Evolutionary conservation across 139 green algal species (phyloP), one percentile per base, ranked within the genome.

Genomic region (Zygnema cylindricum): DNA sequence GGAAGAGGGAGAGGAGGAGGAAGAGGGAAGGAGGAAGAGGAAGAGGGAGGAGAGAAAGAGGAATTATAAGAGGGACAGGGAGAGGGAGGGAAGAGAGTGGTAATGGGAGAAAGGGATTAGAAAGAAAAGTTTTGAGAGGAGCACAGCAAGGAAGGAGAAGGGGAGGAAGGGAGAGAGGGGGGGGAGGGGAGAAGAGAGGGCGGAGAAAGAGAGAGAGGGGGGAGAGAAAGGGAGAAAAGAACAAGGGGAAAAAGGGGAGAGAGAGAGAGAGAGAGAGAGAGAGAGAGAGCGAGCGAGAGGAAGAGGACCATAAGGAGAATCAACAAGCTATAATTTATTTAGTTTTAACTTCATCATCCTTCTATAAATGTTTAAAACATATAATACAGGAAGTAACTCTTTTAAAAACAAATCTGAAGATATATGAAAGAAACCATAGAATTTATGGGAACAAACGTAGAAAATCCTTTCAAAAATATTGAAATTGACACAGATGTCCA

Each of bases 371-470:
- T 63, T 63, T 63, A 16, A 63, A 16, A 87, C 86, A 63, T 87
- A 55, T 7, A 87, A 2, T 2, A 87, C 35, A 33, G 81, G 81
- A 2, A 55, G 81, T n/a, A 84, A 55, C 32, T 2, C 55, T 22
- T 86, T 22, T 55, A 87, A 87, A 43, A 87, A 86, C 22, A 87
- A 87, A 42, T 82, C 82, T 30, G 86, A 86, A 42, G 81, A 63
- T 25, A 87, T 22, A 55, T 86, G 2, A 2, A 35, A 78, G n/a
- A 87, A 21, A 2, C 81, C 2, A 55, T 63, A 87, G 2, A 40
- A 22, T 69, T 87, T 63, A 55, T 87, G 71, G 11, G 21, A 11
- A 41, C 36, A 11, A 3, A 41, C 3, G 11, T 3, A 54, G 36
- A 41, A 16, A 41, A 16, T 63, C 16, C 16, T 63, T 63, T 63